These are phyloP conservation scores for Teratosphaeria gauchensis DNA, from an alignment of 2,329 filamentous ascomycete genomes.

Conservation along the genomic window DNA sequence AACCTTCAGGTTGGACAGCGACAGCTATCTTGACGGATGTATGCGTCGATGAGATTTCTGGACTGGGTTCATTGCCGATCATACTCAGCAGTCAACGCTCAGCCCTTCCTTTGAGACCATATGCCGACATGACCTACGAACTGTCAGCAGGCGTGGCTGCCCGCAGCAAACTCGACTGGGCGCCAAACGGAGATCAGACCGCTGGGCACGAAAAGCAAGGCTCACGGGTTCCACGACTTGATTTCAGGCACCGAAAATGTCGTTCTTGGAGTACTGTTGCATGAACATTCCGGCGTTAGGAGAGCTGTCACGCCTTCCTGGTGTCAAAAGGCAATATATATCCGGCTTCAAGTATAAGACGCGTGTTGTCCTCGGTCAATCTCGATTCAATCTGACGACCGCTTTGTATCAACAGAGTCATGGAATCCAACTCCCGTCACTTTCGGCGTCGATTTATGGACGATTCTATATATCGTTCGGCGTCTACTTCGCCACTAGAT, in stretches of 20 bases:
- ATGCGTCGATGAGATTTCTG: not conserved
- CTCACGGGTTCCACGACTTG: not conserved
- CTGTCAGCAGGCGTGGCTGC: not conserved
- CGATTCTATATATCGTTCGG: constrained; percentile 11
- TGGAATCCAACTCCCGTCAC: not conserved
- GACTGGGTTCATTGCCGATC: not conserved
- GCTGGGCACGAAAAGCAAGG: not conserved
- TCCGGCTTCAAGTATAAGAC: not conserved
- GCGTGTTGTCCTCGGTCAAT: not conserved
- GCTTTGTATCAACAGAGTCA: not conserved
- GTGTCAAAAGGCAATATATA: not conserved
- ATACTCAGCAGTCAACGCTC: not conserved
- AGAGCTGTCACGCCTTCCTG: not conserved
- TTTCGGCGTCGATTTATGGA: constrained; percentile 10
- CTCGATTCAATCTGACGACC: not conserved
- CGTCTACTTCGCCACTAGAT: not conserved
- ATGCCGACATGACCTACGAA: not conserved
- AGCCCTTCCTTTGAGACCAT: not conserved
- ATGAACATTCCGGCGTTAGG: not conserved
- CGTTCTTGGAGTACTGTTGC: not conserved
- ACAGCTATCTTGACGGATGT: not conserved
- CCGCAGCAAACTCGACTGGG: not conserved
- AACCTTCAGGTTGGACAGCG: not conserved
- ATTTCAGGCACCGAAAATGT: not conserved
- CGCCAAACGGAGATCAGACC: not conserved